Evolutionary conservation across 164 flowering plant genomes (phyloP).

Genomic region (Cinnamomum micranthum): DNA sequence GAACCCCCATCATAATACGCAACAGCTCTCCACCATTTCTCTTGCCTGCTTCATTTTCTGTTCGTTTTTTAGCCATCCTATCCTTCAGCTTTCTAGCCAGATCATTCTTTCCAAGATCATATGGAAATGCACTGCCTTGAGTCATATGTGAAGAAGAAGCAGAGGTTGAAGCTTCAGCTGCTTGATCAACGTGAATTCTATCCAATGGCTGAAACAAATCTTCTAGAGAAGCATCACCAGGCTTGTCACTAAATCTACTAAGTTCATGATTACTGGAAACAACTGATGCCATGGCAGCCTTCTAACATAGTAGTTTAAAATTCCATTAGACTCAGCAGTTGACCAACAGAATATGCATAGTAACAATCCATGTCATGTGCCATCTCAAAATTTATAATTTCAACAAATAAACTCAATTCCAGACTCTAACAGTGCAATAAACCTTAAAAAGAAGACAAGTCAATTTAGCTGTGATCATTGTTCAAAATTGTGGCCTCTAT

Average conservation of each 20-base stretch:
- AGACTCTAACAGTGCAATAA: too few relatives aligned
- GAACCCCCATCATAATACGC: constrained; percentile 67
- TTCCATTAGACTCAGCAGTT: constrained; percentile 9
- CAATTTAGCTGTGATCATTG: too few relatives aligned
- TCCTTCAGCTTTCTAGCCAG: constrained; percentile 82
- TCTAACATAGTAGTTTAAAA: constrained; percentile 17
- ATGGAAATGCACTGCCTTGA: constrained; percentile 28
- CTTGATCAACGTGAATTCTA: constrained; percentile 41
- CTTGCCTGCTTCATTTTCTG: constrained; percentile 72
- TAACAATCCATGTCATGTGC: not conserved
- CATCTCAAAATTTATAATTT: too few relatives aligned
- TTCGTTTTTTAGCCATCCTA: constrained; percentile 81
- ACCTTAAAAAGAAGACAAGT: too few relatives aligned
- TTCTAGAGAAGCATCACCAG: constrained; percentile 94
- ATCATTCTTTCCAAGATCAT: constrained; percentile 61
- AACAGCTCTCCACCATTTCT: constrained; percentile 70
- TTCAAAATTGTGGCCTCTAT: too few relatives aligned
- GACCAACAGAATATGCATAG: not conserved
- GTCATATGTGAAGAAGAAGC: constrained; percentile 51
- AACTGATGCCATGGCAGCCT: constrained; percentile 52
- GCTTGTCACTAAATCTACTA: constrained; percentile 90
- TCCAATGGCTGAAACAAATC: constrained; percentile 88
- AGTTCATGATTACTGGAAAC: constrained; percentile 54
- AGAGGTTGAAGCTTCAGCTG: constrained; percentile 69
- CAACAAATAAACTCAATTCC: too few relatives aligned